These are phyloP conservation scores for Venturia aucupariae DNA, from an alignment of 2,329 filamentous ascomycete species.

Conservation along the genomic window DNA sequence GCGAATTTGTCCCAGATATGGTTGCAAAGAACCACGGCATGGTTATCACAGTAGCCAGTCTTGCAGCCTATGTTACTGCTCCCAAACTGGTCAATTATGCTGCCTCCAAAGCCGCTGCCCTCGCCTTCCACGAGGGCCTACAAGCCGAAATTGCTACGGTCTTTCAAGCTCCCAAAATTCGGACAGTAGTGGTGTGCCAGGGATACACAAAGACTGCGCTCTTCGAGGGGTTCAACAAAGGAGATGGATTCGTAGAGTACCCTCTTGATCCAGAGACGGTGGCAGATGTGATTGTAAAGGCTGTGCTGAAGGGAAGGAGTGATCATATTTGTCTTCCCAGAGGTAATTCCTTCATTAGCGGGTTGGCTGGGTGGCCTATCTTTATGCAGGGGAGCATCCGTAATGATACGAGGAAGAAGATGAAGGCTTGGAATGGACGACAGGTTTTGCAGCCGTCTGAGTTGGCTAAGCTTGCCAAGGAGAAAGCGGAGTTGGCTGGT, in stretches of 20 bases:
- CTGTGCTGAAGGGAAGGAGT: conserved; percentile 49
- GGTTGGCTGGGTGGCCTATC: conserved; percentile 46
- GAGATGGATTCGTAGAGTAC: conserved; percentile 43
- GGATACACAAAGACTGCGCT: conserved; percentile 54
- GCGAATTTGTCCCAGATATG: conserved; percentile 61
- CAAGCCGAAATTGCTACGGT: conserved; percentile 34
- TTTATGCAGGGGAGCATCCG: conserved; percentile 53
- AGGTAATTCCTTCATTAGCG: conserved; percentile 26
- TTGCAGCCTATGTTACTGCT: conserved; percentile 51
- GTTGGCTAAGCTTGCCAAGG: conserved; percentile 3
- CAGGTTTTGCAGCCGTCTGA: conserved; percentile 30
- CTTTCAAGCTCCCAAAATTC: conserved; percentile 54
- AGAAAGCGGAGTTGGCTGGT: background rate
- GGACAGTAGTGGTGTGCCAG: conserved; percentile 58
- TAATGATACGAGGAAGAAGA: conserved; percentile 27
- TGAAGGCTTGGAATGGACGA: conserved; percentile 28
- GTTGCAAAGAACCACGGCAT: conserved; percentile 58
- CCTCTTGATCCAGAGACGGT: conserved; percentile 53
- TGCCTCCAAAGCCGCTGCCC: conserved; percentile 55
- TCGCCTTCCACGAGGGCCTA: conserved; percentile 59
- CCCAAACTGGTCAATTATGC: conserved; percentile 61
- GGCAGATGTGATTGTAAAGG: conserved; percentile 51
- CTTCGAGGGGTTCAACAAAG: conserved; percentile 47
- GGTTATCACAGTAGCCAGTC: conserved; percentile 59
- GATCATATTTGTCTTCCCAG: conserved; percentile 48